Percentiles rank a stretch among this genome's conserved stretches.
phyloP scores from a whole-genome alignment of 305 asterid species.

The Rubia occidens region DNA sequence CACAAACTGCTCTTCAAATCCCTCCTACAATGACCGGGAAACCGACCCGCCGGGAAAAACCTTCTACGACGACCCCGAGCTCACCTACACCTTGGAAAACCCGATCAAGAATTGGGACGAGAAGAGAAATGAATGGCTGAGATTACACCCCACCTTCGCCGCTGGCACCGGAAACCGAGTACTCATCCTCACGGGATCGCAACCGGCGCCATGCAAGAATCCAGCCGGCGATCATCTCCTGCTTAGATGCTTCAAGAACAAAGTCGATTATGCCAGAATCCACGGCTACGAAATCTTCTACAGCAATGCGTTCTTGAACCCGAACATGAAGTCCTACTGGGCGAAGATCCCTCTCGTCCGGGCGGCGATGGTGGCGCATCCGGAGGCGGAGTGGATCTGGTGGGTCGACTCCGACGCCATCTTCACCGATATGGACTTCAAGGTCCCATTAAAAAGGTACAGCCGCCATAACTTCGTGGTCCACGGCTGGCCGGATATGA shows the following conservation, averaged over 20 bases:
- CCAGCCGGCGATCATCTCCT: constrained; percentile 55
- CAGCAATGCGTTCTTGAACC: constrained; percentile 38
- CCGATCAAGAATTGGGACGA: constrained; percentile 50
- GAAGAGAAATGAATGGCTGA: constrained; percentile 47
- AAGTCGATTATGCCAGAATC: constrained; percentile 61
- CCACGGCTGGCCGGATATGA: constrained; percentile 25
- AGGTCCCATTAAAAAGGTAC: constrained; percentile 26
- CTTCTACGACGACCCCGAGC: constrained; percentile 53
- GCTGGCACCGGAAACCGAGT: constrained; percentile 24
- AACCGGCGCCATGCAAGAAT: constrained; percentile 48
- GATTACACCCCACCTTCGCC: constrained; percentile 28
- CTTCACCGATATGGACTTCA: constrained; percentile 32
- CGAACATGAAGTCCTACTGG: constrained; percentile 24
- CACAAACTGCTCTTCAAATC: constrained; percentile 11
- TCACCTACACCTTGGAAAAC: constrained; percentile 38
- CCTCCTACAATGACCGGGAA: constrained; percentile 16
- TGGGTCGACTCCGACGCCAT: constrained; percentile 36
- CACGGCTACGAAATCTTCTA: constrained; percentile 54
- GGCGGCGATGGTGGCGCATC: constrained; percentile 33
- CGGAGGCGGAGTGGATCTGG: constrained; percentile 34
- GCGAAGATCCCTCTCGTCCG: constrained; percentile 25
- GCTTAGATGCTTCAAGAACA: constrained; percentile 60
- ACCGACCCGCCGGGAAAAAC: constrained; percentile 30
- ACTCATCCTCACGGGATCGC: constrained; percentile 58
- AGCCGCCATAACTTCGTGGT: constrained; percentile 24